Conservation (phyloP, 225 moss, liverwort and hornwort species). For the Antitrichia curtipendula region DNA sequence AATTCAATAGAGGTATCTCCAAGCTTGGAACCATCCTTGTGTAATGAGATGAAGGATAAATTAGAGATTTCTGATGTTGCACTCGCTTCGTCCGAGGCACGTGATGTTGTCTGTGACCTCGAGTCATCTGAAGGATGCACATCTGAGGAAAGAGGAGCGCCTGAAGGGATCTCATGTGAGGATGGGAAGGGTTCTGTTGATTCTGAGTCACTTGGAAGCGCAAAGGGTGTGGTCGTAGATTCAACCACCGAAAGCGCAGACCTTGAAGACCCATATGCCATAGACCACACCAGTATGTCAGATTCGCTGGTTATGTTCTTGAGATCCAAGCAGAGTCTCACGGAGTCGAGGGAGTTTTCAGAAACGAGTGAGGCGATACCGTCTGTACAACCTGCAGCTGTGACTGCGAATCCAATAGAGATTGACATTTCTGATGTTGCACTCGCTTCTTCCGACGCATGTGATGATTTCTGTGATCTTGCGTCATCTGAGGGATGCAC, state of each 20-base stretch:
- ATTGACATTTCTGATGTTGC: conserved; percentile 5
- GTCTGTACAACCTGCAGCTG: neutral
- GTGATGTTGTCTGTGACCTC: neutral
- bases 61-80: conserved; percentile 10
- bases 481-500: conserved; percentile 1
- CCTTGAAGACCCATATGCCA: conserved; percentile 26
- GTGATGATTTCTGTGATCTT: neutral
- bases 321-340: conserved; percentile 27
- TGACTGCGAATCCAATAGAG: conserved; percentile 1
- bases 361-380: neutral
- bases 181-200: neutral
- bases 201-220: neutral
- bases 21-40: neutral
- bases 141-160: neutral
- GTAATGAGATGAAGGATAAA: neutral
- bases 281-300: conserved; percentile 23
- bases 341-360: neutral
- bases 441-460: neutral
- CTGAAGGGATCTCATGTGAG: conserved; percentile 3
- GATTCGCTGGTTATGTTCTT: conserved; percentile 21
- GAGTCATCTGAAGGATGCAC: neutral
- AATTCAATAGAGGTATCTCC: neutral
- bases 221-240: neutral
- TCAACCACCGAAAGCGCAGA: neutral
- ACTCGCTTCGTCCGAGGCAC: neutral